Conservation (phyloP, 805 yeast species). For the Metschnikowia corniflorae region DNA sequence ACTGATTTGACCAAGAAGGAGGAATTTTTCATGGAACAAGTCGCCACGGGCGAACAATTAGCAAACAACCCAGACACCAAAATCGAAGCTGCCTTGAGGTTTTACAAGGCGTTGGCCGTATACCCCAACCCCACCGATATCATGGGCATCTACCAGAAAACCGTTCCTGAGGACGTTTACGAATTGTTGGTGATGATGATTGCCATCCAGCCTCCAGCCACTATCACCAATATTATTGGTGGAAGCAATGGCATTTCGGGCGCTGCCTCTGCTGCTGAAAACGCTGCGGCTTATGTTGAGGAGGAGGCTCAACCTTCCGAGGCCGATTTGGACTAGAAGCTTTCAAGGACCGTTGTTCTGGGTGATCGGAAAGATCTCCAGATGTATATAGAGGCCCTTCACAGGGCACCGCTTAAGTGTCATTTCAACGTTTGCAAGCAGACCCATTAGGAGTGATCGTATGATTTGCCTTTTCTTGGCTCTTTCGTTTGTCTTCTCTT, state of each 20-base stretch:
- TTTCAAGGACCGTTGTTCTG: too few species aligned
- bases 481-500: too few species aligned
- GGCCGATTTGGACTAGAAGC: slow-evolving; percentile 18
- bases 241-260: slow-evolving; percentile 18
- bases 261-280: slow-evolving; percentile 24
- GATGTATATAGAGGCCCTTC: background rate
- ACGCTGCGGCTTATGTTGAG: slow-evolving; percentile 22
- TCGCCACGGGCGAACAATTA: slow-evolving; percentile 80
- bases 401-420: too few species aligned
- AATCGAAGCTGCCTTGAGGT: slow-evolving; percentile 80
- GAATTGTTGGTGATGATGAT: slow-evolving; percentile 85
- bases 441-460: too few species aligned
- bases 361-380: too few species aligned
- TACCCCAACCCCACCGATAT: slow-evolving; percentile 95
- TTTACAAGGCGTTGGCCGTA: slow-evolving; percentile 89
- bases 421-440: too few species aligned
- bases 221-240: slow-evolving; percentile 65
- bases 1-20: slow-evolving; percentile 65
- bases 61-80: slow-evolving; percentile 64
- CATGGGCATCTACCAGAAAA: slow-evolving; percentile 83
- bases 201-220: slow-evolving; percentile 84
- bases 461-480: too few species aligned
- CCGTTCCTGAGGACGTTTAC: slow-evolving; percentile 76
- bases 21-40: slow-evolving; percentile 75
- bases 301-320: slow-evolving; percentile 18